Percentiles rank a stretch among this genome's conserved stretches.
phyloP scores from a whole-genome alignment of 2,329 filamentous ascomycete species.

The Xylariaceae sp. region DNA sequence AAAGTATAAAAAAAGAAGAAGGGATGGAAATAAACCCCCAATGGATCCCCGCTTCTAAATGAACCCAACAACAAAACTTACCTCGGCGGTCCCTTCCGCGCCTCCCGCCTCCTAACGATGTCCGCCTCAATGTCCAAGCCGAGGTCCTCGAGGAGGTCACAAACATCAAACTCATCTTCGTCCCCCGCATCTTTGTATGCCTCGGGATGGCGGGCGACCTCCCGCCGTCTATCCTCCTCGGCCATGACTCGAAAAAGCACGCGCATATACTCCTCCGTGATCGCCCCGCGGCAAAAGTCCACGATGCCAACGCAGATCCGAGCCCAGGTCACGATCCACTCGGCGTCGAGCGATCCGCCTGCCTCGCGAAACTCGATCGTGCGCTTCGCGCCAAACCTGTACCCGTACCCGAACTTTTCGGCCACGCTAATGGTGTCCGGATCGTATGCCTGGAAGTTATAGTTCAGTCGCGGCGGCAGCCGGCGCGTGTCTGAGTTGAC shows the following conservation, averaged over 20 bases:
- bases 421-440: neutral
- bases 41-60: neutral
- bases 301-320: slow-evolving; percentile 31
- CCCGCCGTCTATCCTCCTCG: slow-evolving; percentile 27
- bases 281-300: slow-evolving; percentile 18
- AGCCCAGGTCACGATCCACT: slow-evolving; percentile 33
- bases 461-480: slow-evolving; percentile 17
- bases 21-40: too few species aligned
- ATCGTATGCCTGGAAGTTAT: slow-evolving; percentile 23
- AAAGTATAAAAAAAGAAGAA: too few species aligned
- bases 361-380: slow-evolving; percentile 37
- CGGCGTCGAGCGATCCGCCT: slow-evolving; percentile 30
- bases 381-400: neutral
- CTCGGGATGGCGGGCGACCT: slow-evolving; percentile 12
- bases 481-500: neutral
- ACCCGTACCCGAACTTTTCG: neutral
- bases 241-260: slow-evolving; percentile 27
- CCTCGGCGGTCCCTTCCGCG: slow-evolving; percentile 15
- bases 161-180: slow-evolving; percentile 31
- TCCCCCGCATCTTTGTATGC: neutral
- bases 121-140: slow-evolving; percentile 31
- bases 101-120: slow-evolving; percentile 22
- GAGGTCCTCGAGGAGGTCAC: slow-evolving; percentile 34
- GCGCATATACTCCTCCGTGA: slow-evolving; percentile 15
- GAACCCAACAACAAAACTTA: neutral